Evolutionary conservation across 1,284 basidiomycete genomes (phyloP), one percentile per base, ranked within the genome.

Genomic region (Puccinia polysora): DNA sequence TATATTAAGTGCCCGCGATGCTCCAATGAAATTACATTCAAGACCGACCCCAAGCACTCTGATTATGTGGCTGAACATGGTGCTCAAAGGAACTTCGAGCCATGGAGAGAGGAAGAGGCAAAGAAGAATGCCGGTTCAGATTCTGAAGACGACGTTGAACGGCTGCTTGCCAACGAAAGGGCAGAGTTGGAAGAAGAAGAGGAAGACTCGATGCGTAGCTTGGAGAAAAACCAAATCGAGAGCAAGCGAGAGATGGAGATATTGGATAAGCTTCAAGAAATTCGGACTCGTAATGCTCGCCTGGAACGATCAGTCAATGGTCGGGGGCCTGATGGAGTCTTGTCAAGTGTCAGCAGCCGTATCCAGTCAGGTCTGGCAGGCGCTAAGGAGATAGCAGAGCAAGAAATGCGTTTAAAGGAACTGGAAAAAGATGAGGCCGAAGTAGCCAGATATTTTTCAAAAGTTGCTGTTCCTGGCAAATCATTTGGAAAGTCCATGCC

Each of bases 11-110:
- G 93, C 78, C 93, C 91, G 5, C 82, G 91, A 55, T 97, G 93
- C 80, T 96, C 92, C 1, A 90, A 94, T 7, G 96, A 99, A 80
- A 97, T 99, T 76, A 98, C 96, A 0, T 99, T 99, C 87, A 97
- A 97, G 81, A 98, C 95, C 0, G 96, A 98, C 80, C 96, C 95
- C 8, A 95, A 95, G 84, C 97, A 96, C 78, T 95, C 92, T 0
- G 93, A 97, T 80, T 97, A 96, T 77, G 76, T 84, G 14, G 90
- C 89, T 47, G 93, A 97, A 80, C 92, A 95, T 78, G 93, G 93
- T 38, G 93, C 93, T 30, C 90, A 88, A 7, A 86, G 93, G 20
- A 97, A 96, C 79, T 96, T 95, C 78, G 93, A 97, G 81, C 89
- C 89, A 14, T 92, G 90, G 90, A 81, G 90, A 76, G 89, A 91